A percentile compares a stretch with the other conserved stretches of the same genome.
Conservation (phyloP, 192 early-diverging fungal species). For the Coemansia sp. region DNA sequence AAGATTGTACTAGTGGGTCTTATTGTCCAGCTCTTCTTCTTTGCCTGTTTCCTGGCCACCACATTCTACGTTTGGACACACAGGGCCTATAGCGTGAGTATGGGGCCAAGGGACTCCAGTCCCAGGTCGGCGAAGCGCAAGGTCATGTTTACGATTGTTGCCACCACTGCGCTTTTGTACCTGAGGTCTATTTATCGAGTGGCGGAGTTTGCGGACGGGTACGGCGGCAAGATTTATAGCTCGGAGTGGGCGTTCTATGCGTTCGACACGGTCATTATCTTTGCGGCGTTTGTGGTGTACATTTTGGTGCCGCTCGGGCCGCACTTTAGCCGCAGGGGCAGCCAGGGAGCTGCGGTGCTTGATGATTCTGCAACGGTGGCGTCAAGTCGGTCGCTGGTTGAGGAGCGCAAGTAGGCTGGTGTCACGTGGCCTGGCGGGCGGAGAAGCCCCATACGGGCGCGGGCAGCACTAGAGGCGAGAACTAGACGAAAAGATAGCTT, state of each 20-base stretch:
- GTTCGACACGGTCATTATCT: constrained; percentile 49
- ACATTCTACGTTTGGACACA: constrained; percentile 23
- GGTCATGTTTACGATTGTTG: constrained; percentile 17
- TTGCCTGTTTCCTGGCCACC: constrained; percentile 36
- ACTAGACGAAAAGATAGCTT: too few relatives aligned
- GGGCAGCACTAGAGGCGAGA: too few relatives aligned
- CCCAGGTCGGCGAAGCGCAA: constrained; percentile 19
- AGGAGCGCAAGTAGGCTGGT: too few relatives aligned
- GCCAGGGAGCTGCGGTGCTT: neutral
- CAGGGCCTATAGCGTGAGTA: constrained; percentile 16
- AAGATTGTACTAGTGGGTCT: constrained; percentile 43
- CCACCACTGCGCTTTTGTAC: constrained; percentile 37
- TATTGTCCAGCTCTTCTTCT: constrained; percentile 40
- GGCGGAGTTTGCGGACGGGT: constrained; percentile 46
- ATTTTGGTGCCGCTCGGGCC: constrained; percentile 30
- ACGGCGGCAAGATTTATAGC: constrained; percentile 37
- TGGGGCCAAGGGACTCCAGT: constrained; percentile 3
- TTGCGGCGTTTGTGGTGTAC: constrained; percentile 39
- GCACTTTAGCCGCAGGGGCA: constrained; percentile 7
- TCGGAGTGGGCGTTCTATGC: constrained; percentile 51
- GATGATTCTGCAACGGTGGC: too few relatives aligned
- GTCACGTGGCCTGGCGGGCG: too few relatives aligned
- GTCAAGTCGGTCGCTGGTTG: too few relatives aligned
- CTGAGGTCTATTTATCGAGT: constrained; percentile 50
- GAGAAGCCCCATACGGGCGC: too few relatives aligned